Evolutionary conservation across 805 yeast genomes (phyloP).

Genomic region (Wickerhamiella shivajii): DNA sequence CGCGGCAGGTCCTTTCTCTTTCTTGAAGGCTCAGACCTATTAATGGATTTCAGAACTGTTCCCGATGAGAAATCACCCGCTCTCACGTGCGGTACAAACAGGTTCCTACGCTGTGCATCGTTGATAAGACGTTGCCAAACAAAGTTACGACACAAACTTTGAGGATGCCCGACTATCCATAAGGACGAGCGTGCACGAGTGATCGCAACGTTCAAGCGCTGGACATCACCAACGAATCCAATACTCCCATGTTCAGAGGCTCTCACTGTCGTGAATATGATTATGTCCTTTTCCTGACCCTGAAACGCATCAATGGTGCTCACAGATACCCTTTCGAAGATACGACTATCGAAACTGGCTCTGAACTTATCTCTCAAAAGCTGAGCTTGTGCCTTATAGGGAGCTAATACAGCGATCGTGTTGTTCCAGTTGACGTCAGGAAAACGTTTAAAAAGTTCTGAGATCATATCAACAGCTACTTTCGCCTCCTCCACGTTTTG

Average conservation of each 20-base stretch:
- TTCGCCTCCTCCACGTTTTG: constrained; percentile 58
- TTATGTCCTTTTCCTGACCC: constrained; percentile 93
- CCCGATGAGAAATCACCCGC: too few species aligned
- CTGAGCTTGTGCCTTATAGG: constrained; percentile 77
- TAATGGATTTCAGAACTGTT: too few species aligned
- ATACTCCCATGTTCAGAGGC: constrained; percentile 44
- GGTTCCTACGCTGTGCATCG: constrained; percentile 43
- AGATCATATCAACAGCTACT: constrained; percentile 54
- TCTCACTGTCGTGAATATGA: constrained; percentile 89
- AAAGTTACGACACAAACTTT: constrained; percentile 46
- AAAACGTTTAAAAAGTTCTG: constrained; percentile 34
- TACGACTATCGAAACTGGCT: constrained; percentile 44
- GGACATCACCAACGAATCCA: constrained; percentile 78
- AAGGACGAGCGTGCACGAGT: constrained; percentile 86
- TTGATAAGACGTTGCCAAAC: constrained; percentile 60
- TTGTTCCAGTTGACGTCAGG: constrained; percentile 43
- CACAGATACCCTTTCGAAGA: constrained; percentile 60
- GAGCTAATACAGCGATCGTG: constrained; percentile 80
- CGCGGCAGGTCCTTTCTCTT: too few species aligned
- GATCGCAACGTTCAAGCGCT: constrained; percentile 95
- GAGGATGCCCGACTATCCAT: constrained; percentile 78
- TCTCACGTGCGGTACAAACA: too few species aligned
- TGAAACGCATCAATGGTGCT: constrained; percentile 97
- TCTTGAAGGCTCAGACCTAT: too few species aligned
- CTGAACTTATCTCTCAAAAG: constrained; percentile 43